phyloP scores from a whole-genome alignment of 345 rosid species.

The Noccaea bulbosa region DNA sequence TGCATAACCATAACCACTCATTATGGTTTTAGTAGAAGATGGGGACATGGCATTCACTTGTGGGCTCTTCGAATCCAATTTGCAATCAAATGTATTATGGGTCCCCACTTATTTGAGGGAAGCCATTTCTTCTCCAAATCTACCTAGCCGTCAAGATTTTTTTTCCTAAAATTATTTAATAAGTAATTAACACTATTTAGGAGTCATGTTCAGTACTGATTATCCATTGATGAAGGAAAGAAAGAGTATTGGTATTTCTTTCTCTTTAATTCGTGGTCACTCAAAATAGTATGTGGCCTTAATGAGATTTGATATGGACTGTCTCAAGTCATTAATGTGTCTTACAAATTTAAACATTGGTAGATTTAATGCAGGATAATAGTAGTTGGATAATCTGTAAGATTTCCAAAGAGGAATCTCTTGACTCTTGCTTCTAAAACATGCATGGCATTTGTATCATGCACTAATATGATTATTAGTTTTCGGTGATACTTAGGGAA shows the following conservation, averaged over 20 bases:
- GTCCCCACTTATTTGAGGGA: conserved; percentile 27
- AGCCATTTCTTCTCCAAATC: conserved; percentile 29
- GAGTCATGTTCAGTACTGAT: conserved; percentile 8
- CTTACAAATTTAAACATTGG: conserved; percentile 29
- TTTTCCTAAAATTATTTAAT: conserved; percentile 16
- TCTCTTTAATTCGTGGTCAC: conserved; percentile 30
- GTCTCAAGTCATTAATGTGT: conserved; percentile 30
- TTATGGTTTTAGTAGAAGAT: conserved; percentile 29
- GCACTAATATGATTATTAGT: not conserved
- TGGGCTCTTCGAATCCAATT: conserved; percentile 52
- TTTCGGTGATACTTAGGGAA: not conserved
- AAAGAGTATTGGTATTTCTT: not conserved
- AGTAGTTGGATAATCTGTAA: conserved; percentile 9
- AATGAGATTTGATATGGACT: conserved; percentile 19
- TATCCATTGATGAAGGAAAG: conserved; percentile 7
- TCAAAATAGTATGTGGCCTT: conserved; percentile 25
- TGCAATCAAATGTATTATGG: conserved; percentile 51
- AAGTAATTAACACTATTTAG: conserved; percentile 3
- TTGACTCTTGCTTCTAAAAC: conserved; percentile 10
- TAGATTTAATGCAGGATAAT: conserved; percentile 10
- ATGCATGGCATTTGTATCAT: conserved; percentile 10
- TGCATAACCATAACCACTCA: conserved; percentile 39
- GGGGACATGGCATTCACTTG: conserved; percentile 46
- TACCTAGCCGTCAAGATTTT: conserved; percentile 14
- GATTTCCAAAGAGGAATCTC: conserved; percentile 6